phyloP scores from a whole-genome alignment of 345 rosid genomes.

The Eucalyptus marginata region DNA sequence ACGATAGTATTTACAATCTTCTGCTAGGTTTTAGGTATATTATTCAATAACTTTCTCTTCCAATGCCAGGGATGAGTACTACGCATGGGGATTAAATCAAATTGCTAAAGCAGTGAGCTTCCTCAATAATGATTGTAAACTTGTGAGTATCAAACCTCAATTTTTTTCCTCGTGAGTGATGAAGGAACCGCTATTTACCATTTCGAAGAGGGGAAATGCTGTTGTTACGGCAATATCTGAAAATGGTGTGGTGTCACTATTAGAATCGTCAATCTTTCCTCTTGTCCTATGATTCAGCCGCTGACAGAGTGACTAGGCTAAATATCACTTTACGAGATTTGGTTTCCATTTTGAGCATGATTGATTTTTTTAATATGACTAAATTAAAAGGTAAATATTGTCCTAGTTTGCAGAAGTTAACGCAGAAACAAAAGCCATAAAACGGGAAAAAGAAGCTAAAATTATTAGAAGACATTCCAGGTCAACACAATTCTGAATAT shows the following conservation, averaged over 20 bases:
- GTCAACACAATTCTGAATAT: background rate
- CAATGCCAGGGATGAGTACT: slow-evolving; percentile 85
- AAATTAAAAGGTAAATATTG: background rate
- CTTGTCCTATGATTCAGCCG: background rate
- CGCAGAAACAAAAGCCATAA: background rate
- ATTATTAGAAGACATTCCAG: background rate
- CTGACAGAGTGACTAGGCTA: background rate
- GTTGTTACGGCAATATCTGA: background rate
- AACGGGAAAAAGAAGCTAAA: background rate
- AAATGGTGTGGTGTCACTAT: background rate
- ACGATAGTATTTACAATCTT: background rate
- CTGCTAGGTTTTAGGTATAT: background rate
- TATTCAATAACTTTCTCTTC: background rate
- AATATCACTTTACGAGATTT: background rate
- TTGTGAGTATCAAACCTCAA: slow-evolving; percentile 36
- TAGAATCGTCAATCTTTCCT: background rate
- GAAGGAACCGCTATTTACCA: background rate
- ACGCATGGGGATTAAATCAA: slow-evolving; percentile 86
- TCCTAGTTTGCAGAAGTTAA: background rate
- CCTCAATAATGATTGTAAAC: slow-evolving; percentile 95
- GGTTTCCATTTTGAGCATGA: background rate
- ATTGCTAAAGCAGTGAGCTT: slow-evolving; percentile 98
- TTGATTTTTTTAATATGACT: background rate
- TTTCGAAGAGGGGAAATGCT: background rate
- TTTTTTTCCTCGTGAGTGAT: background rate